These are phyloP conservation scores for Suhomyces emberorum DNA, from an alignment of 805 yeast species.

Conservation along the genomic window DNA sequence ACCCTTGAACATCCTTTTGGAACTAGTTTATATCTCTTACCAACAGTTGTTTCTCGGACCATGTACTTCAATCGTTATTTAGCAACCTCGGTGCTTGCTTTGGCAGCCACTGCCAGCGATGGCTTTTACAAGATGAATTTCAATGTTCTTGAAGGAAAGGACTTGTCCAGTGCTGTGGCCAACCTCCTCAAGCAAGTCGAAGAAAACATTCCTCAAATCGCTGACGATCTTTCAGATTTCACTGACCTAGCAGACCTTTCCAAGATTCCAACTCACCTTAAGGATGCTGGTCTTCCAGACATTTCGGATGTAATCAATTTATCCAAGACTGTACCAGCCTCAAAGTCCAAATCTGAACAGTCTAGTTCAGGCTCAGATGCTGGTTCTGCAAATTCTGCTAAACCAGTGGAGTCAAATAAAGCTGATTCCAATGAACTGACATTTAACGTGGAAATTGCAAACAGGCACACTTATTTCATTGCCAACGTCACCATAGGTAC, in stretches of 20 bases:
- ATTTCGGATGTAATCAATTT: too few species aligned
- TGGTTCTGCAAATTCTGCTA: neutral
- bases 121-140: conserved; percentile 23
- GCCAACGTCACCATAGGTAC: conserved; percentile 47
- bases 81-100: conserved; percentile 6
- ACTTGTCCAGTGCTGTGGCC: conserved; percentile 16
- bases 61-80: conserved; percentile 8
- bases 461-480: conserved; percentile 14
- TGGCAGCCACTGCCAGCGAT: conserved; percentile 13
- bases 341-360: neutral
- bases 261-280: too few species aligned
- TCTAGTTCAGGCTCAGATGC: too few species aligned
- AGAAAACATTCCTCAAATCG: neutral
- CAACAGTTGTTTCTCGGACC: neutral
- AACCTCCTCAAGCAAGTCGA: conserved; percentile 10
- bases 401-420: neutral
- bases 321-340: neutral
- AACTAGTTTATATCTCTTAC: too few species aligned
- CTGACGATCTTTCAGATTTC: neutral
- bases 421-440: neutral
- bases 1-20: too few species aligned
- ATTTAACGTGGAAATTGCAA: conserved; percentile 5
- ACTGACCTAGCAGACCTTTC: neutral
- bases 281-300: too few species aligned
- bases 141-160: conserved; percentile 21